These are phyloP conservation scores for Thalia dealbata DNA, from an alignment of 176 grass and related monocot genomes.

Conservation along the genomic window DNA sequence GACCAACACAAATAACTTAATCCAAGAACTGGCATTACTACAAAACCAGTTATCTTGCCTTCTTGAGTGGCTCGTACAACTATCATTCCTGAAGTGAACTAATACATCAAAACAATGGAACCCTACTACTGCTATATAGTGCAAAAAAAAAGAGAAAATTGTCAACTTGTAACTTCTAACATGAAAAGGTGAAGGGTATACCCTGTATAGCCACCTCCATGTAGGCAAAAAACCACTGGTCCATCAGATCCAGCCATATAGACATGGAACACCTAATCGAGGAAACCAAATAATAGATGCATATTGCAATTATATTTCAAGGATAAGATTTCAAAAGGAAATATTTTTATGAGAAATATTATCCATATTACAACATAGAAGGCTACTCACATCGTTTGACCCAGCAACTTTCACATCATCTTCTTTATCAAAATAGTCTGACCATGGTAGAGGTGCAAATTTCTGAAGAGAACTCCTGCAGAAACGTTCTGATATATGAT, in stretches of 20 bases:
- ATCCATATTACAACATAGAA: neutral
- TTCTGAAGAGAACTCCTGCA: conserved; percentile 69
- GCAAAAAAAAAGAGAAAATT: conserved; percentile 4
- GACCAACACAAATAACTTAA: neutral
- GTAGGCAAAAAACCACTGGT: conserved; percentile 82
- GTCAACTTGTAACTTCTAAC: neutral
- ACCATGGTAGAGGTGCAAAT: conserved; percentile 74
- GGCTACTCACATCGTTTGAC: conserved; percentile 58
- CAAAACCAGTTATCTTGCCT: neutral
- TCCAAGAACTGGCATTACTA: neutral
- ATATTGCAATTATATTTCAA: neutral
- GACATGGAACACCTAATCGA: conserved; percentile 60
- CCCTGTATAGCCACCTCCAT: conserved; percentile 96
- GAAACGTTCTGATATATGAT: neutral
- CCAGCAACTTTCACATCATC: conserved; percentile 53
- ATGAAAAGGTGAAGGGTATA: conserved; percentile 23
- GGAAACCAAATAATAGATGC: neutral
- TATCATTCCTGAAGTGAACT: neutral
- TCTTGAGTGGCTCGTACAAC: neutral
- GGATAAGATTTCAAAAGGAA: neutral
- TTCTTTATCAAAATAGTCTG: conserved; percentile 81
- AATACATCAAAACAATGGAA: neutral
- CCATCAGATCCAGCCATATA: conserved; percentile 76
- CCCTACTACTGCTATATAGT: neutral
- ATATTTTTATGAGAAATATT: conserved; percentile 20